A percentile compares a stretch with the other conserved stretches of the same genome.
Evolutionary conservation across 2,329 filamentous ascomycete genomes (phyloP).

Genomic region (Nakataea oryzae): DNA sequence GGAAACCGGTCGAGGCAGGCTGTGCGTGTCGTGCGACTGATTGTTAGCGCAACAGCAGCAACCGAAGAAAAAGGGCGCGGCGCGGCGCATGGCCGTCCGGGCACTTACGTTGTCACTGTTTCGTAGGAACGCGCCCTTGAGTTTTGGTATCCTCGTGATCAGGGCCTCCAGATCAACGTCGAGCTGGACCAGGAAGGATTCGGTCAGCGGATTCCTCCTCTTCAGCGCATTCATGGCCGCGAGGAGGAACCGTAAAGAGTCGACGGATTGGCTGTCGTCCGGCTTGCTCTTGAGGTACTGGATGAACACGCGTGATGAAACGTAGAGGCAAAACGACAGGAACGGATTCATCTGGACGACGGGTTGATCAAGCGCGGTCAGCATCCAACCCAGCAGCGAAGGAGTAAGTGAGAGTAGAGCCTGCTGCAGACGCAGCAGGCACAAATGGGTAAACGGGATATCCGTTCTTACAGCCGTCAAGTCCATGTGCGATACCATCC

Average conservation of each 20-base stretch:
- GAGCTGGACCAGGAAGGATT: constrained; percentile 88
- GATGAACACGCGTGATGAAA: constrained; percentile 89
- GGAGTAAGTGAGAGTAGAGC: background rate
- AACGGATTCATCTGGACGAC: constrained; percentile 83
- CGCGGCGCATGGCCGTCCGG: background rate
- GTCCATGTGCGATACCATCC: constrained; percentile 85
- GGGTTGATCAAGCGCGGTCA: background rate
- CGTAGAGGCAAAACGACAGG: constrained; percentile 89
- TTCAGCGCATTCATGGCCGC: constrained; percentile 86
- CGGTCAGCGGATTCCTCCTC: constrained; percentile 77
- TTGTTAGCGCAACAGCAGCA: constrained; percentile 6
- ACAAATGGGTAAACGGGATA: background rate
- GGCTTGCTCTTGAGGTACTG: constrained; percentile 94
- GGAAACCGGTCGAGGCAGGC: background rate
- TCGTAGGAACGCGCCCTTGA: constrained; percentile 44
- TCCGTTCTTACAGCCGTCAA: constrained; percentile 57
- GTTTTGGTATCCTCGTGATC: constrained; percentile 48
- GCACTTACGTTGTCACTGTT: constrained; percentile 38
- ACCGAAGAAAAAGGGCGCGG: constrained; percentile 3
- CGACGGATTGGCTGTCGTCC: constrained; percentile 65
- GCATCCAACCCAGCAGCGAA: background rate
- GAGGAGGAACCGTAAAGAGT: constrained; percentile 82
- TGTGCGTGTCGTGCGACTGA: background rate
- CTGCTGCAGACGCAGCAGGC: background rate
- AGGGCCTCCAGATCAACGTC: constrained; percentile 81